Percentiles rank a stretch among this genome's conserved stretches.
Conservation (phyloP, 352 stramenopile genomes). For the Phytophthora podocarpi region DNA sequence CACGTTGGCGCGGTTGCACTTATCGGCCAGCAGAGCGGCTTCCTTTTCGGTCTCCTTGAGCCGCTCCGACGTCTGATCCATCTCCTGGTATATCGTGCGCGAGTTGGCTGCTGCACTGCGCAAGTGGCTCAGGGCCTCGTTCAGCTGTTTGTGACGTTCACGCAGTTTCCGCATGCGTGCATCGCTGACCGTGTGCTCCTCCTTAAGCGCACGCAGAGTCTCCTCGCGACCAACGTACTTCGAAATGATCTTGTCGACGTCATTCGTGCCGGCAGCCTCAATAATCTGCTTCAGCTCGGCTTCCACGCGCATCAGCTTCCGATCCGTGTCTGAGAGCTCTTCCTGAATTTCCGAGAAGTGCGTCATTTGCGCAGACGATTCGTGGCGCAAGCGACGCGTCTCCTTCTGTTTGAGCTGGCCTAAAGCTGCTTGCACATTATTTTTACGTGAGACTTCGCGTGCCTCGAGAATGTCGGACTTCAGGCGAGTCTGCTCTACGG, state of each 20-base stretch:
- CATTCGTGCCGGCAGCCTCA: slow-evolving; percentile 75
- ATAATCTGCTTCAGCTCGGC: slow-evolving; percentile 78
- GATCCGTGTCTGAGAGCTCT: slow-evolving; percentile 73
- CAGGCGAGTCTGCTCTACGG: slow-evolving; percentile 73
- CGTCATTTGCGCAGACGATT: slow-evolving; percentile 75
- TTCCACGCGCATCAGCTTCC: slow-evolving; percentile 69
- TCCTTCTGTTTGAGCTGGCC: slow-evolving; percentile 79
- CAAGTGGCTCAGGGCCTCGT: slow-evolving; percentile 64
- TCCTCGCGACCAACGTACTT: slow-evolving; percentile 78
- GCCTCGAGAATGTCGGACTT: slow-evolving; percentile 81
- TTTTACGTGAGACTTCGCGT: slow-evolving; percentile 73
- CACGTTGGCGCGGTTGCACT: slow-evolving; percentile 78
- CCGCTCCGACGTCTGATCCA: slow-evolving; percentile 80
- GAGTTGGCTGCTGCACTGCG: slow-evolving; percentile 76
- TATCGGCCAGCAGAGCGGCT: slow-evolving; percentile 62
- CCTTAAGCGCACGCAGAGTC: slow-evolving; percentile 72
- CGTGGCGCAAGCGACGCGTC: slow-evolving; percentile 67
- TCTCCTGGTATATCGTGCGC: slow-evolving; percentile 86
- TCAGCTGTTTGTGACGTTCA: slow-evolving; percentile 80
- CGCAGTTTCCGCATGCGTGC: slow-evolving; percentile 77
- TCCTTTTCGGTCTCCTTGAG: slow-evolving; percentile 89
- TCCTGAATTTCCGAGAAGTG: slow-evolving; percentile 85
- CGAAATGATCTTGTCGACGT: slow-evolving; percentile 84
- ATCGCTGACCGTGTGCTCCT: slow-evolving; percentile 77
- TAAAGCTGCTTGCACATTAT: slow-evolving; percentile 72